phyloP scores from a whole-genome alignment of 345 rosid genomes.

The Gossypium stocksii region DNA sequence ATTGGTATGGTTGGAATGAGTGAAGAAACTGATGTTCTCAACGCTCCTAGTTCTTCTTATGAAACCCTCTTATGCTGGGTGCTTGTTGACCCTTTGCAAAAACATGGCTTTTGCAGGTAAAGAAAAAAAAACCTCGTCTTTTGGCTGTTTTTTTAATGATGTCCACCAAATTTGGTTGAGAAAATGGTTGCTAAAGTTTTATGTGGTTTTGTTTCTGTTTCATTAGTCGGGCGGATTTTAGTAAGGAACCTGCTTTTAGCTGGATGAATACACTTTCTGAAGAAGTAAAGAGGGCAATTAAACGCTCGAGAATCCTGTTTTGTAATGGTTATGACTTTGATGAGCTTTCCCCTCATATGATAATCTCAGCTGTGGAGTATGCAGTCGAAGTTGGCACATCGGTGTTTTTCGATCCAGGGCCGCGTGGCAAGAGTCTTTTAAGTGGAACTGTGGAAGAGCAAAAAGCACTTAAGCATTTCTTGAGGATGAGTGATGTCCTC shows the following conservation, averaged over 20 bases:
- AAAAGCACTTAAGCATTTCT: conserved; percentile 54
- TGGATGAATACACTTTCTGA: conserved; percentile 70
- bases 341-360: conserved; percentile 53
- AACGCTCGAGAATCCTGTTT: conserved; percentile 61
- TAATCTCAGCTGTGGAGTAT: conserved; percentile 61
- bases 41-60: conserved; percentile 36
- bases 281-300: conserved; percentile 70
- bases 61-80: conserved; percentile 97
- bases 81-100: conserved; percentile 81
- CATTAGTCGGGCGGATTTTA: conserved; percentile 79
- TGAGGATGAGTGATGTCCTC: conserved; percentile 89
- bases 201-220: conserved; percentile 17
- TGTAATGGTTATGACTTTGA: conserved; percentile 97
- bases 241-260: conserved; percentile 73
- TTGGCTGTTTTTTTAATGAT: neutral
- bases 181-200: neutral
- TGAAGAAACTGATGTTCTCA: conserved; percentile 37
- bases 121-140: neutral
- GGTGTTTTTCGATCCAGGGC: conserved; percentile 97
- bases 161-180: neutral
- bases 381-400: conserved; percentile 83
- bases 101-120: conserved; percentile 99
- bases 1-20: conserved; percentile 55
- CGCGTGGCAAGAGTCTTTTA: conserved; percentile 86
- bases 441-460: conserved; percentile 69